Evolutionary conservation across 2,329 filamentous ascomycete species (phyloP).

Genomic region (Exophiala mesophila): DNA sequence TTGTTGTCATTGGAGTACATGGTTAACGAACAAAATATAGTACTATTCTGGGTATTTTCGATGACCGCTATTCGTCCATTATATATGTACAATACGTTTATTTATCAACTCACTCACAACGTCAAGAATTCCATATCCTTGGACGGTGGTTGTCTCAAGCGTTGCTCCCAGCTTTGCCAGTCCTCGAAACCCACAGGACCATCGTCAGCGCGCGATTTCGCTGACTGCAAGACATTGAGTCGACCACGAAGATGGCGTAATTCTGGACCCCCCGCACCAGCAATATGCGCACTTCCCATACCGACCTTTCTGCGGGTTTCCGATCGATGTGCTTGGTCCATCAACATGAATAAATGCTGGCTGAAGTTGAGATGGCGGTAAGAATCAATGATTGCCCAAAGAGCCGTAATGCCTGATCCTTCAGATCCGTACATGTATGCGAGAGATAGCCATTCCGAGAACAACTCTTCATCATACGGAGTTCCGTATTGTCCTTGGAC

Average conservation of each 20-base stretch:
- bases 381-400: constrained; percentile 19
- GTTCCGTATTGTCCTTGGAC: constrained; percentile 10
- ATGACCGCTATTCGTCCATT: too few relatives aligned
- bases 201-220: neutral
- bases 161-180: neutral
- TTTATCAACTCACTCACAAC: neutral
- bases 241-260: too few relatives aligned
- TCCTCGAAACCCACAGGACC: neutral
- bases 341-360: constrained; percentile 5
- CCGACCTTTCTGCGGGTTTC: neutral
- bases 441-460: constrained; percentile 18
- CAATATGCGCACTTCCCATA: neutral
- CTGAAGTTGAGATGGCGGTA: constrained; percentile 9
- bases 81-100: too few relatives aligned
- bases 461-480: constrained; percentile 15
- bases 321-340: neutral
- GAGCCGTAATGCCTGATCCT: constrained; percentile 4
- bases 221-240: too few relatives aligned
- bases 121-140: neutral
- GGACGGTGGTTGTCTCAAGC: neutral
- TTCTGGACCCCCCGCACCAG: too few relatives aligned
- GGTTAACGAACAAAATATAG: too few relatives aligned
- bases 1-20: too few relatives aligned
- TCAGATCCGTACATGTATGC: constrained; percentile 7
- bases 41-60: too few relatives aligned